Base-by-base conservation (phyloP, 495 filamentous ascomycete genomes). In the Bombardia bombarda region DNA sequence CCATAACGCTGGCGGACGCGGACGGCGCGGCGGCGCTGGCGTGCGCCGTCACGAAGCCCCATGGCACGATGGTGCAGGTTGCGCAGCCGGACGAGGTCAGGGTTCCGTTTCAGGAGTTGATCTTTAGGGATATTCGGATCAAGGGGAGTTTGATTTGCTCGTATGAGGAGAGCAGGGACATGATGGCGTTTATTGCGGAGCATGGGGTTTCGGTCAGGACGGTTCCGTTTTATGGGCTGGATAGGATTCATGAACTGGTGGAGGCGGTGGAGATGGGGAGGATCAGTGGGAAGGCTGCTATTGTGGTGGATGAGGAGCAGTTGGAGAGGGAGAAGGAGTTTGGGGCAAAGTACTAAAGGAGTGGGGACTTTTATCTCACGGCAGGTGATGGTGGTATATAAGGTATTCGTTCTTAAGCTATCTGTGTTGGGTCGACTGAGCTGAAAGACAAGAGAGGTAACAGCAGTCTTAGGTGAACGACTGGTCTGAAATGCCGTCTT, bases 41-140 rank as follows among this genome's bases (percentile, higher is more conserved):
- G 6, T 71, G 68, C 35, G 75, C 72, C 5, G 60, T 74, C 6
- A 79, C 77, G 4, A 72, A 59, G 43, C 67, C 70, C 66, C 75
- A 78, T 52, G 76, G 75, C 12, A 59, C 59, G 2, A 52, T 78
- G 33, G 56, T 80, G 12, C 73, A 78, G 57, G 68, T 79, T 26
- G 73, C 74, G 19, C 75, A 77, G 58, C 71, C 67, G 13, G 53
- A 69, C 6, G 44, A 43, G 14, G 60, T 78, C 14, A 53, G 32
- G 17, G 58, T 81, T 7, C 75, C 77, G 7, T 78, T 74, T 40
- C 47, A 31, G 6, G 74, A 79, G 50, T 40, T 77, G 12, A 53
- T 80, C 28, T 74, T 79, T 48, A 62, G 75, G 10, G 77, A 78
- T 47, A 68, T 80, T 18, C 56, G 66, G 33, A 45, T 80, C 22